Evolutionary conservation across 139 green algal species (phyloP), one percentile per base, ranked within the genome.

Genomic region (Auxenochlorella pyrenoidosa): DNA sequence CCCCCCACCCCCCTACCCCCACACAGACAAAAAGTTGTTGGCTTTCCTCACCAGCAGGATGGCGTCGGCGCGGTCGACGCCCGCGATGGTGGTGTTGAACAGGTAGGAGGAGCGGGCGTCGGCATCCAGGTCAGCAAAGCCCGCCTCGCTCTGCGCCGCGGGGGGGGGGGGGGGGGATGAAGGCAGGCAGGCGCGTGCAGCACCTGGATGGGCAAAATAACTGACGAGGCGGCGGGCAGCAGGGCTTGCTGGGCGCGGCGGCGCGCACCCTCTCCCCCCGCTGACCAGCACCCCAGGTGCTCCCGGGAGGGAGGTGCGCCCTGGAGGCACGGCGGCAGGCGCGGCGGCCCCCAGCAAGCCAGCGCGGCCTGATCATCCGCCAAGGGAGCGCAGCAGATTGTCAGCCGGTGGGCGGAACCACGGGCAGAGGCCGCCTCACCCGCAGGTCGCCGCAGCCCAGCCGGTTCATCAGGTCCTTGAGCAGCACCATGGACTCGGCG

Each of bases 71-170:
- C 94, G 84, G 44, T 99, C 97, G 3, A 99, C 34, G 76, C 96
- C 96, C 16, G 91, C 79, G 38, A 99, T 90, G 8, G 92, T 95
- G 41, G 95, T 95, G 94, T 99, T 99, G 83, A 96, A 94, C 38
- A 98, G 70, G 93, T 99, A 99, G 66, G 88, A 94, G 83, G 91
- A 96, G 65, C 98, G 93, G 71, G 97, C 83, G 87, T 99, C 98
- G 38, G 97, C 95, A 54, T 93, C 89, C 81, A 96, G 73, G 75
- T 94, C 92, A 34, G 89, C 60, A 68, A 86, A 91, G 83, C 92
- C 89, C 22, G 32, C 86, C 63, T 95, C 93, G 18, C n/a, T 59
- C 76, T 84, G 70, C 41, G 75, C 5, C 12, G 43, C n/a, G 40
- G 32, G 2, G 60, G 13, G n/a, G 0, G 30, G 34, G 82, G 10